Evolutionary conservation across 2,329 filamentous ascomycete species (phyloP), one percentile per base, ranked within the genome.

Genomic region (Sarocladiaceae sp.): DNA sequence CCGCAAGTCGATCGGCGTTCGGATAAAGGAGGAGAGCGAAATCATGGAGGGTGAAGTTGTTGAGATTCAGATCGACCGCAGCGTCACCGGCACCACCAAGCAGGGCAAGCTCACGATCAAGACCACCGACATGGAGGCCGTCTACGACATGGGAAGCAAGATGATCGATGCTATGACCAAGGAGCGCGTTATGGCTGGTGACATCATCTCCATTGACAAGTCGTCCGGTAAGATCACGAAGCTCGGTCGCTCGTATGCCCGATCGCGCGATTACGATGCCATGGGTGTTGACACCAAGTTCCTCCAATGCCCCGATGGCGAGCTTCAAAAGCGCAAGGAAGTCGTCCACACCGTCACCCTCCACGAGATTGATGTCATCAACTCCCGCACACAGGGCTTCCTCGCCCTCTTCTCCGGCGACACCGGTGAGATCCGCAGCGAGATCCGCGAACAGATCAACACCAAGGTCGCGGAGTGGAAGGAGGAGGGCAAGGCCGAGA

Each of bases 81-180:
- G 90, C 58, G 88, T 98, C 45, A 97, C 93, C 12, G 93, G 93
- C 40, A 88, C 86, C 54, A 94, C 93, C 59, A 98, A 97, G 74
- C 91, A 96, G 74, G 93, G 93, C 59, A 98, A 98, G 69, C 82
- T 98, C 52, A 98, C 93, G 16, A 95, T 98, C 72, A 98, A 98
- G 72, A 98, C 93, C 10, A 97, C 91, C 47, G 93, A 98, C 65
- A 98, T 98, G 93, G 93, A 98, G 68, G 95, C 93, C 11, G 87
- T 98, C 53, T 98, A 97, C 70, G 93, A 98, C 59, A 96, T 98
- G 90, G 93, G 93, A 52, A 91, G 86, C 54, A 97, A 97, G 70
- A 97, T 98, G 93, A 98, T 98, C 54, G 93, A 98, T 62, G 89
- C 89, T 52, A 96, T 98, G 89, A 96, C 90, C 54, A 97, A 97